A percentile compares a stretch with the other conserved stretches of the same genome.
phyloP scores from a whole-genome alignment of 2,329 filamentous ascomycete species.

The Fusarium penzigii region DNA sequence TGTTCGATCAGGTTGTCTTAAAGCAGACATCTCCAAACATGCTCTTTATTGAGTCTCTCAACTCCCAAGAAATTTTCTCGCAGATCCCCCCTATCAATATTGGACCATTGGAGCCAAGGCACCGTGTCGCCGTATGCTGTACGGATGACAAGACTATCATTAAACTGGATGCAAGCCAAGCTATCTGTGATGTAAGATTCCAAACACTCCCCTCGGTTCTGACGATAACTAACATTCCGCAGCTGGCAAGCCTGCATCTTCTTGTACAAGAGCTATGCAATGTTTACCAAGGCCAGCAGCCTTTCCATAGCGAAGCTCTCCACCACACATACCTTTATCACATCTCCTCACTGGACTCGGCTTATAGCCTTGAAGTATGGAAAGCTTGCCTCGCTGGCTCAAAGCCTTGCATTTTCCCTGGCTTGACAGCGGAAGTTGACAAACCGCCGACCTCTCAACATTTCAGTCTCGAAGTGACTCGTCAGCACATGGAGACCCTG shows the following conservation, averaged over 20 bases:
- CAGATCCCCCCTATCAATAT: slow-evolving; percentile 43
- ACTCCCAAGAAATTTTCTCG: slow-evolving; percentile 39
- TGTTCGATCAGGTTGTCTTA: slow-evolving; percentile 53
- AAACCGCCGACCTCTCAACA: slow-evolving; percentile 36
- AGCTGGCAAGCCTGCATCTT: slow-evolving; percentile 43
- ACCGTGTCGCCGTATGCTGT: slow-evolving; percentile 53
- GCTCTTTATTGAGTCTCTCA: slow-evolving; percentile 52
- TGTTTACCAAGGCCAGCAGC: slow-evolving; percentile 42
- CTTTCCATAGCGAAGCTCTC: slow-evolving; percentile 26
- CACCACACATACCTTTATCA: slow-evolving; percentile 30
- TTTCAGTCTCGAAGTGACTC: slow-evolving; percentile 43
- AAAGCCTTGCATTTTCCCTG: slow-evolving; percentile 49
- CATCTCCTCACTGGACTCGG: slow-evolving; percentile 28
- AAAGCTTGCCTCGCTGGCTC: slow-evolving; percentile 39
- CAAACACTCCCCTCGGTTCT: fast-evolving
- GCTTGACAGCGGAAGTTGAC: slow-evolving; percentile 32
- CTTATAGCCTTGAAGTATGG: slow-evolving; percentile 48
- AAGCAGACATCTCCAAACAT: slow-evolving; percentile 50
- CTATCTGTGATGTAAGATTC: slow-evolving; percentile 47
- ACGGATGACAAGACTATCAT: slow-evolving; percentile 45
- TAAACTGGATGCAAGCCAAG: slow-evolving; percentile 53
- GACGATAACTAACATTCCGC: not conserved
- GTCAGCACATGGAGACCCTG: slow-evolving; percentile 46
- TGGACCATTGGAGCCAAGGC: slow-evolving; percentile 44
- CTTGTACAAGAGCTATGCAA: slow-evolving; percentile 49